Evolutionary conservation across 1,284 basidiomycete species (phyloP).

Genomic region (Tremellales sp.): DNA sequence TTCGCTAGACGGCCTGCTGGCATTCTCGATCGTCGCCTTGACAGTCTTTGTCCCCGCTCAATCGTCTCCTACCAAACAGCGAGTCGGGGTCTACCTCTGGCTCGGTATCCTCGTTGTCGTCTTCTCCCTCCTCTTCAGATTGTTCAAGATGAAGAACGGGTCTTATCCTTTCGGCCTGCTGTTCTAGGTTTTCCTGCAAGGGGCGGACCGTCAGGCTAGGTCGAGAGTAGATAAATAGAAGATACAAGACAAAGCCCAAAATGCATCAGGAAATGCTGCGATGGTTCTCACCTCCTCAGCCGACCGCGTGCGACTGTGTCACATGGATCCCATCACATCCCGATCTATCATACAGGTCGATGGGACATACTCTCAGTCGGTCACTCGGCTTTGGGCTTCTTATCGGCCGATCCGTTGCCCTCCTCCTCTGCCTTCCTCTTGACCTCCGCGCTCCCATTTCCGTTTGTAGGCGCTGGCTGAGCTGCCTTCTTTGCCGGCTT

Average conservation of each 20-base stretch:
- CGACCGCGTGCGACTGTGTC: too few relatives aligned
- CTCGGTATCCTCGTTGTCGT: constrained; percentile 73
- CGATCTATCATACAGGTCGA: too few relatives aligned
- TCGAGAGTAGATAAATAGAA: not conserved
- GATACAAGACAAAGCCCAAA: not conserved
- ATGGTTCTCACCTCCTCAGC: too few relatives aligned
- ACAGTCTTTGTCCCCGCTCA: constrained; percentile 77
- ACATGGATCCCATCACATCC: too few relatives aligned
- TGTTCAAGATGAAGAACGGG: constrained; percentile 90
- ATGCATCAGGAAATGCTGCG: too few relatives aligned
- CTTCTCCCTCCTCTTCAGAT: constrained; percentile 79
- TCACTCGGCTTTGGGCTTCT: constrained; percentile 17
- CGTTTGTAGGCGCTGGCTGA: constrained; percentile 19
- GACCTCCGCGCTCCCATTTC: constrained; percentile 6
- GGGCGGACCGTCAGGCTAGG: too few relatives aligned
- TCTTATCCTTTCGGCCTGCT: constrained; percentile 36
- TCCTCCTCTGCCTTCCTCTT: constrained; percentile 4
- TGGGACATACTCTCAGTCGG: too few relatives aligned
- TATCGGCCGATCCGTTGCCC: constrained; percentile 2
- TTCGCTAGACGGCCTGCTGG: constrained; percentile 80
- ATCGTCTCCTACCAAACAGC: constrained; percentile 68
- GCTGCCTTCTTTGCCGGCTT: constrained; percentile 56
- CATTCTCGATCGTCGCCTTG: constrained; percentile 76
- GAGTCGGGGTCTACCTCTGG: constrained; percentile 86
- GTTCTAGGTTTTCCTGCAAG: too few relatives aligned